Evolutionary conservation across 768 basidiomycete genomes (phyloP), one percentile per base, ranked within the genome.

Genomic region (Basidioascus undulatus): DNA sequence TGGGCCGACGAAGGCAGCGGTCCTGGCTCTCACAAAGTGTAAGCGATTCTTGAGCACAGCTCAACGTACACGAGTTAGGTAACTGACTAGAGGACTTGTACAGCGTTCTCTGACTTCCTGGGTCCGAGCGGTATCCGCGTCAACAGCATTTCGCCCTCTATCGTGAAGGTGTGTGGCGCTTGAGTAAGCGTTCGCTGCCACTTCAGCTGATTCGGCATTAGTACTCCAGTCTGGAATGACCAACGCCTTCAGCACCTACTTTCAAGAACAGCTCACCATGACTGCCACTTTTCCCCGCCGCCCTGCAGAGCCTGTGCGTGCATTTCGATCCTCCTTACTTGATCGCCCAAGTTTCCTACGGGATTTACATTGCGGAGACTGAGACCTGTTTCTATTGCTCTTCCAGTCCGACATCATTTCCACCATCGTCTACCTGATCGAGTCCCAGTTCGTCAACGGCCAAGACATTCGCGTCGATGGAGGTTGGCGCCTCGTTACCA

Each of bases 71-170:
- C 6, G 9, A 41, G 33, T 19, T 20, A n/a, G n/a, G n/a, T n/a
- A n/a, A 26, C 27, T 10, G 34, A 36, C 15, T 3, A 27, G 2
- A 41, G 26, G 3, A 33, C 26, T 18, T 31, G 47, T 28, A 25
- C 43, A 37, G 40, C 47, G 4, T 39, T 50, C 39, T 42, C 52
- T 26, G 53, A 56, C 36, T 56, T 47, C 47, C 43, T 56, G 7
- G 55, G 53, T 32, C 53, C 55, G 3, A 49, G 47, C 9, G 55
- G 53, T 25, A 56, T 56, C 45, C 41, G 55, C 31, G 52, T 53
- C 10, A 46, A 40, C 37, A 51, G 50, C 7, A 47, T 56, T 34
- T 56, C 53, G 13, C 55, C 55, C 32, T 55, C 52, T 39, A 44
- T 52, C 46, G 50, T 48, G 19, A n/a, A n/a, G n/a, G n/a, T n/a